Percentiles rank a stretch among this genome's conserved stretches.
These are phyloP conservation scores for Backusella liffmaniae DNA, from an alignment of 192 early-diverging fungal genomes.

Conservation along the genomic window DNA sequence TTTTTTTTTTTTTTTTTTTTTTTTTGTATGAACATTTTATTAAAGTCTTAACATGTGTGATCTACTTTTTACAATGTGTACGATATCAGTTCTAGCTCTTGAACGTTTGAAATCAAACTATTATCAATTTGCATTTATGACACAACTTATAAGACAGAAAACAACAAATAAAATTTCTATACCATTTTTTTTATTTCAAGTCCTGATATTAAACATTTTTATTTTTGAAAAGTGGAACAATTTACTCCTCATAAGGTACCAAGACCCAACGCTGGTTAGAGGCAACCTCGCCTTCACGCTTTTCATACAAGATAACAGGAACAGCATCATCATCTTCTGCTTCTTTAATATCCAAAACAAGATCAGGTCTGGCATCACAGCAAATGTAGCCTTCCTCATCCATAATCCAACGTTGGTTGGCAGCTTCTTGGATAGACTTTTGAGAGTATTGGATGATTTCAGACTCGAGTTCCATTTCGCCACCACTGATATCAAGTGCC, in stretches of 20 bases:
- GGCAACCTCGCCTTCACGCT: slow-evolving; percentile 24
- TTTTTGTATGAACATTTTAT: too few relatives aligned
- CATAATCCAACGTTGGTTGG: slow-evolving; percentile 21
- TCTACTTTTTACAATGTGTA: too few relatives aligned
- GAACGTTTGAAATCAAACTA: too few relatives aligned
- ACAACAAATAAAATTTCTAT: neutral
- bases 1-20: too few relatives aligned
- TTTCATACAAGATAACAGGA: slow-evolving; percentile 18
- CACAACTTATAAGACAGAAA: too few relatives aligned
- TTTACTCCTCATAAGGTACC: neutral
- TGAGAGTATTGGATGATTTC: slow-evolving; percentile 17
- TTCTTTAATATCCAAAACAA: slow-evolving; percentile 23
- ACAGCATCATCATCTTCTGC: slow-evolving; percentile 21
- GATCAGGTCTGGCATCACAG: slow-evolving; percentile 3
- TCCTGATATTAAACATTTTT: too few relatives aligned
- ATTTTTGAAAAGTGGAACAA: neutral
- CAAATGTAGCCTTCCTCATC: slow-evolving; percentile 24
- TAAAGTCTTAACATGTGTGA: too few relatives aligned
- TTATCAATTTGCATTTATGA: too few relatives aligned
- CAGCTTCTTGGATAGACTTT: slow-evolving; percentile 9
- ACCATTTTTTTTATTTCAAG: neutral
- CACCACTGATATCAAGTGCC: slow-evolving; percentile 28
- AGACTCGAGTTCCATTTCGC: slow-evolving; percentile 17
- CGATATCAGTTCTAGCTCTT: too few relatives aligned
- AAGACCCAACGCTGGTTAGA: slow-evolving; percentile 25